A percentile compares a stretch with the other conserved stretches of the same genome.
These are phyloP conservation scores for Moesziomyces aphidis DNA, from an alignment of 1,284 basidiomycete species.

Conservation along the genomic window DNA sequence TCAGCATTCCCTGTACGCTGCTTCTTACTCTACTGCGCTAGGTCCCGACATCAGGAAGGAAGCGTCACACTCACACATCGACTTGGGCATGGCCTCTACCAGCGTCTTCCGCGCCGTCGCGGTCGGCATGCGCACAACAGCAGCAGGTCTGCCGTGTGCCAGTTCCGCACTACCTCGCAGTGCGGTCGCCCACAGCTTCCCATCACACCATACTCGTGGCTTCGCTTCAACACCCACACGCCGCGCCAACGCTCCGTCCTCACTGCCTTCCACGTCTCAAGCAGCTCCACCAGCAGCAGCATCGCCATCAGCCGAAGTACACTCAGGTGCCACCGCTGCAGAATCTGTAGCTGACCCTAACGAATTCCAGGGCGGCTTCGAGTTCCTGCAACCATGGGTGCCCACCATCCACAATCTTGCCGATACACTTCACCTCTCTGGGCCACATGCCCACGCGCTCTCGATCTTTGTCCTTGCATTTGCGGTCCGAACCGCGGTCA, in stretches of 20 bases:
- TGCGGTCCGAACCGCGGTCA: conserved; percentile 74
- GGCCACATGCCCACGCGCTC: conserved; percentile 69
- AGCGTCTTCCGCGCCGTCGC: conserved; percentile 15
- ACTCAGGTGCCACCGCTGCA: conserved; percentile 1
- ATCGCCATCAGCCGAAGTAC: neutral
- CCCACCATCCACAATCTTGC: conserved; percentile 45
- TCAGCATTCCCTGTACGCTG: too few species aligned
- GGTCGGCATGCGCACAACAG: conserved; percentile 19
- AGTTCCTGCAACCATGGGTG: conserved; percentile 45
- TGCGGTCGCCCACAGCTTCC: neutral
- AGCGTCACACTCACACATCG: too few species aligned
- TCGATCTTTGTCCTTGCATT: conserved; percentile 82
- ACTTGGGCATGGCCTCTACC: conserved; percentile 15
- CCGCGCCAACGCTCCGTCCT: neutral
- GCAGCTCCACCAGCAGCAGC: neutral
- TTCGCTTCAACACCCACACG: conserved; percentile 20
- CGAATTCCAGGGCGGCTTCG: conserved; percentile 31
- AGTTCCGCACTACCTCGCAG: conserved; percentile 3
- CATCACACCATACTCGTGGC: conserved; percentile 8
- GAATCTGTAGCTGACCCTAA: conserved; percentile 10
- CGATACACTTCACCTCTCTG: conserved; percentile 43
- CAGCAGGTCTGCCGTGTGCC: conserved; percentile 4
- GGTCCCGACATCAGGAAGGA: too few species aligned
- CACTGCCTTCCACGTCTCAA: conserved; percentile 3
- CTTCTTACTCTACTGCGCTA: too few species aligned